These are phyloP conservation scores for Fusarium tricinctum DNA, from an alignment of 2,329 filamentous ascomycete species.

Conservation along the genomic window DNA sequence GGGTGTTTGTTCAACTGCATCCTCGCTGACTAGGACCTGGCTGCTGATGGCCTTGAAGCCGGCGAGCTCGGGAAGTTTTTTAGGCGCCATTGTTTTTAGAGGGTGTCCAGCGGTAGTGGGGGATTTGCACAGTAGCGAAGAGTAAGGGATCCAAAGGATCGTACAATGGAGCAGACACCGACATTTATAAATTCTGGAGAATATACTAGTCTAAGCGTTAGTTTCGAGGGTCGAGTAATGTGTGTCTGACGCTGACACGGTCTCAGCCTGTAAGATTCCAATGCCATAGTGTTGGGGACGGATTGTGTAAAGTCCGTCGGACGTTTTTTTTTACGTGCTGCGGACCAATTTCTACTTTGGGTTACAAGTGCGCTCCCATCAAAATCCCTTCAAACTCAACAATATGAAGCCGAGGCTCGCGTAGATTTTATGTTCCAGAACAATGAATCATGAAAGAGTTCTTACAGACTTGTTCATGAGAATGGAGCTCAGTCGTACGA, in stretches of 20 bases:
- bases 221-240: slow-evolving; percentile 8
- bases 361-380: slow-evolving; percentile 18
- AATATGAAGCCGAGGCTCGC: slow-evolving; percentile 8
- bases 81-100: slow-evolving; percentile 34
- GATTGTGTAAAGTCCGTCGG: slow-evolving; percentile 25
- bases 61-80: slow-evolving; percentile 39
- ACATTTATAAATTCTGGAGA: slow-evolving; percentile 12
- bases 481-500: not conserved
- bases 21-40: slow-evolving; percentile 62
- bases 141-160: not conserved
- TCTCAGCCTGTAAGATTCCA: slow-evolving; percentile 9
- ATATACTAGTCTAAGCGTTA: slow-evolving; percentile 5
- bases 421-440: not conserved
- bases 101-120: not conserved
- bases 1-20: slow-evolving; percentile 41
- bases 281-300: slow-evolving; percentile 14
- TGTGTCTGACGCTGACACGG: slow-evolving; percentile 17
- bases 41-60: slow-evolving; percentile 64
- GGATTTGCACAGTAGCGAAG: not conserved
- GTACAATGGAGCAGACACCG: not conserved
- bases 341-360: slow-evolving; percentile 27
- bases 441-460: not conserved
- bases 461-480: not conserved
- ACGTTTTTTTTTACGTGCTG: not conserved
- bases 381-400: slow-evolving; percentile 19